Percentiles rank a stretch among this genome's conserved stretches.
Evolutionary conservation across 495 filamentous ascomycete species (phyloP).

Genomic region (Zalerion maritima): DNA sequence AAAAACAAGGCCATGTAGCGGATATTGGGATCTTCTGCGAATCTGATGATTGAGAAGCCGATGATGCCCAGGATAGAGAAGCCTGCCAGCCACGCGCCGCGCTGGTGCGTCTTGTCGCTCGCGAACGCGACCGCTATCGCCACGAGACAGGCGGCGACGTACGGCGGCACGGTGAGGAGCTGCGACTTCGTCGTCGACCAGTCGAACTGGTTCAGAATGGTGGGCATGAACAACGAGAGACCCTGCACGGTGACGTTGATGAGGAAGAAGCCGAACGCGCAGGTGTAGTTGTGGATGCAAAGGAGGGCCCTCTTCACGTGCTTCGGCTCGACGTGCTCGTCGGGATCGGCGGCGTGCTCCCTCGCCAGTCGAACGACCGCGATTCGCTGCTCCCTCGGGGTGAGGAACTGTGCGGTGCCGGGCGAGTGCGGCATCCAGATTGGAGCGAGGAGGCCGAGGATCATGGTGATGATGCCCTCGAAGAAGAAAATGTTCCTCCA

Average conservation of each 20-base stretch:
- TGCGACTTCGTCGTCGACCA: constrained; percentile 30
- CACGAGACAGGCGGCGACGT: constrained; percentile 36
- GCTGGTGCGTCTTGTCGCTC: constrained; percentile 42
- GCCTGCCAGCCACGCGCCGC: constrained; percentile 42
- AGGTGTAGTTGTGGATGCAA: constrained; percentile 33
- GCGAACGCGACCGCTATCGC: constrained; percentile 42
- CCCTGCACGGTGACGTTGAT: constrained; percentile 40
- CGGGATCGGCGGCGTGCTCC: constrained; percentile 20
- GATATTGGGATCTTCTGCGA: constrained; percentile 10
- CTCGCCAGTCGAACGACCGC: constrained; percentile 24
- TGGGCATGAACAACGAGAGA: constrained; percentile 36
- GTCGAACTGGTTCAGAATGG: constrained; percentile 31
- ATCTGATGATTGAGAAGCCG: constrained; percentile 26
- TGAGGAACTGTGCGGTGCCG: constrained; percentile 35
- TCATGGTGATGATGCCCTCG: constrained; percentile 42
- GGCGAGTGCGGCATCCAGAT: constrained; percentile 41
- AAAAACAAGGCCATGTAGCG: constrained; percentile 33
- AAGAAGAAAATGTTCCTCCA: constrained; percentile 59
- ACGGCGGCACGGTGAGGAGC: constrained; percentile 37
- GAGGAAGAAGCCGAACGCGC: constrained; percentile 31
- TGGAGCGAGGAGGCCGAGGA: constrained; percentile 32
- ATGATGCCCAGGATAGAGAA: constrained; percentile 30
- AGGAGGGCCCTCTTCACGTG: constrained; percentile 25
- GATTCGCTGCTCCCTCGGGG: constrained; percentile 31
- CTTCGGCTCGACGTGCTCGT: constrained; percentile 21